Conservation (phyloP, 2,329 filamentous ascomycete genomes). For the Lasiodiplodia sp. region DNA sequence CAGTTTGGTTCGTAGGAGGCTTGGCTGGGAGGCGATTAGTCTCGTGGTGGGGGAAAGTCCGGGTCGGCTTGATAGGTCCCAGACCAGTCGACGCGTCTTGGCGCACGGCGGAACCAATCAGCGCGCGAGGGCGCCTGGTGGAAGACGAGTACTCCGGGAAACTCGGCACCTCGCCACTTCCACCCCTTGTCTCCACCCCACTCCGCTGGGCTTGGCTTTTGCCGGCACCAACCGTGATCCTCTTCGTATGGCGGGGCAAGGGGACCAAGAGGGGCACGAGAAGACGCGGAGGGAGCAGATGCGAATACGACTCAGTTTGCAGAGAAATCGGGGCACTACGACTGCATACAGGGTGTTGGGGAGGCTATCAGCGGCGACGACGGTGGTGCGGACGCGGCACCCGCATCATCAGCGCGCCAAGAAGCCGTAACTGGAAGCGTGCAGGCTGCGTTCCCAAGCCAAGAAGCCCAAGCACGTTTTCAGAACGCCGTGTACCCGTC, state of each 20-base stretch:
- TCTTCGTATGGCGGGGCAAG: conserved; percentile 6
- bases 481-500: conserved; percentile 29
- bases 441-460: conserved; percentile 13
- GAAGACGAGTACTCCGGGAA: conserved; percentile 14
- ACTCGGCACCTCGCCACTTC: conserved; percentile 23
- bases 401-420: conserved; percentile 24
- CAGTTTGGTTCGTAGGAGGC: conserved; percentile 1
- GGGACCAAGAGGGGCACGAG: conserved; percentile 6
- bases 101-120: conserved; percentile 18
- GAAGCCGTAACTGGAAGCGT: conserved; percentile 20
- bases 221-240: conserved; percentile 1
- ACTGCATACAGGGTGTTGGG: not conserved
- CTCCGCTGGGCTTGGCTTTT: conserved; percentile 25
- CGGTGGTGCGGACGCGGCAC: conserved; percentile 15
- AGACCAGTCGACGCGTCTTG: conserved; percentile 17
- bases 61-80: conserved; percentile 3
- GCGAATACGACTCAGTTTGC: not conserved
- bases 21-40: conserved; percentile 15
- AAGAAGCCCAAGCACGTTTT: conserved; percentile 28
- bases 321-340: not conserved
- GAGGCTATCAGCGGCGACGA: not conserved
- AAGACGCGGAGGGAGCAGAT: not conserved
- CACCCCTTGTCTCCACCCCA: conserved; percentile 19
- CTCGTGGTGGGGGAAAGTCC: conserved; percentile 14
- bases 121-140: not conserved